Evolutionary conservation across 345 rosid species (phyloP).

Genomic region (Theobroma cacao): DNA sequence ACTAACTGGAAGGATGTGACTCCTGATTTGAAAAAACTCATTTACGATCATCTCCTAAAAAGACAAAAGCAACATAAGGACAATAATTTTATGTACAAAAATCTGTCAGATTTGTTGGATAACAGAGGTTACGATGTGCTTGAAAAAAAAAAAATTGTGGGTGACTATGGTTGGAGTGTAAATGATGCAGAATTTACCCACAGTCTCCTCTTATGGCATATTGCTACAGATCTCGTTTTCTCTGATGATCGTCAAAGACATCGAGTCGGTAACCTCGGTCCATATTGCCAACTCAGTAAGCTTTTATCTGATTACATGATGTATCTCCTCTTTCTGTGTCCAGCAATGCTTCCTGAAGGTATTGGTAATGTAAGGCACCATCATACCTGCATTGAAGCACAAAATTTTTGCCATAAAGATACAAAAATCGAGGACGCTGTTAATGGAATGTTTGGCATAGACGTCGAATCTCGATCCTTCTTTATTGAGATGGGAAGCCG

Average conservation of each 20-base stretch:
- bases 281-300: slow-evolving; percentile 12
- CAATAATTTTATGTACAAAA: accelerated
- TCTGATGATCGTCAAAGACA: background rate
- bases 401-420: background rate
- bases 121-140: background rate
- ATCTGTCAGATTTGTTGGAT: background rate
- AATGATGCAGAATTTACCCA: slow-evolving; percentile 13
- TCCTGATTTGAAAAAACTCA: background rate
- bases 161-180: slow-evolving; percentile 7
- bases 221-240: slow-evolving; percentile 25
- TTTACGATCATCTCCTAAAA: background rate
- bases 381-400: slow-evolving; percentile 1
- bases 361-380: background rate
- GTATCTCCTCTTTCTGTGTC: background rate
- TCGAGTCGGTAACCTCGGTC: background rate
- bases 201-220: slow-evolving; percentile 22
- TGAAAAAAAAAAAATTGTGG: too few relatives aligned
- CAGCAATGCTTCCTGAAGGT: slow-evolving; percentile 14
- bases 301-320: background rate
- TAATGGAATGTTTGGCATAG: background rate
- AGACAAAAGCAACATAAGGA: background rate
- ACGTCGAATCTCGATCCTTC: background rate
- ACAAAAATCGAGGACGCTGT: background rate
- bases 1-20: background rate
- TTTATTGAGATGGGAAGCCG: background rate